Evolutionary conservation across 2,329 filamentous ascomycete species (phyloP).

Genomic region (Aspergillus brunneoviolaceus): DNA sequence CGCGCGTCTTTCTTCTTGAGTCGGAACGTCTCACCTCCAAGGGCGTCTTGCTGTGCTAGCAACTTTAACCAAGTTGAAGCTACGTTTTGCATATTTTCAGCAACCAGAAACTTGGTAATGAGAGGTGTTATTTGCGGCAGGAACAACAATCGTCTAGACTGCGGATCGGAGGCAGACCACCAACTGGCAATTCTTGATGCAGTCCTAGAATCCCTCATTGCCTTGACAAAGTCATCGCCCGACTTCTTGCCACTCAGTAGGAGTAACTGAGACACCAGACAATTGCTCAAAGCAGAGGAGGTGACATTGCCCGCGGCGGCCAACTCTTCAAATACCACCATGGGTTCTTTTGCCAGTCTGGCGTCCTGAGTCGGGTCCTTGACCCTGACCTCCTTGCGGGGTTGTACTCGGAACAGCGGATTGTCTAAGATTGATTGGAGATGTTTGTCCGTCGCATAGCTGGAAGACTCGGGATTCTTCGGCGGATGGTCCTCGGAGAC

Average conservation of each 20-base stretch:
- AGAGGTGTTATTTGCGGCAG: conserved; percentile 23
- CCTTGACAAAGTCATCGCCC: conserved; percentile 21
- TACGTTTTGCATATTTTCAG: conserved; percentile 35
- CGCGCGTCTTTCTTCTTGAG: conserved; percentile 23
- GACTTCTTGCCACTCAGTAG: conserved; percentile 24
- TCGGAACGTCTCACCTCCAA: conserved; percentile 24
- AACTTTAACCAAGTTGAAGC: conserved; percentile 38
- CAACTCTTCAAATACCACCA: conserved; percentile 39
- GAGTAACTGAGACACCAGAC: conserved; percentile 35
- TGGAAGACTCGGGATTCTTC: conserved; percentile 28
- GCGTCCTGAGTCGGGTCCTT: conserved; percentile 17
- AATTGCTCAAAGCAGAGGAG: conserved; percentile 23
- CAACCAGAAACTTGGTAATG: conserved; percentile 42
- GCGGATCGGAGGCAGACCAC: conserved; percentile 41
- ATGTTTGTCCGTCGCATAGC: conserved; percentile 39
- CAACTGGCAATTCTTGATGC: conserved; percentile 39
- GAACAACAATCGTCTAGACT: conserved; percentile 32
- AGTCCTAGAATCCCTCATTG: conserved; percentile 35
- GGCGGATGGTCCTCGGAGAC: background rate
- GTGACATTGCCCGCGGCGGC: conserved; percentile 40
- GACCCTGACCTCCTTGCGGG: conserved; percentile 21
- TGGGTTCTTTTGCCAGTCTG: conserved; percentile 31
- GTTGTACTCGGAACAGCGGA: conserved; percentile 43
- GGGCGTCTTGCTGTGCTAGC: conserved; percentile 27
- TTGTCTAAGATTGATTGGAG: conserved; percentile 41